These are phyloP conservation scores for Venturia aucupariae DNA, from an alignment of 2,329 filamentous ascomycete genomes.

Conservation along the genomic window DNA sequence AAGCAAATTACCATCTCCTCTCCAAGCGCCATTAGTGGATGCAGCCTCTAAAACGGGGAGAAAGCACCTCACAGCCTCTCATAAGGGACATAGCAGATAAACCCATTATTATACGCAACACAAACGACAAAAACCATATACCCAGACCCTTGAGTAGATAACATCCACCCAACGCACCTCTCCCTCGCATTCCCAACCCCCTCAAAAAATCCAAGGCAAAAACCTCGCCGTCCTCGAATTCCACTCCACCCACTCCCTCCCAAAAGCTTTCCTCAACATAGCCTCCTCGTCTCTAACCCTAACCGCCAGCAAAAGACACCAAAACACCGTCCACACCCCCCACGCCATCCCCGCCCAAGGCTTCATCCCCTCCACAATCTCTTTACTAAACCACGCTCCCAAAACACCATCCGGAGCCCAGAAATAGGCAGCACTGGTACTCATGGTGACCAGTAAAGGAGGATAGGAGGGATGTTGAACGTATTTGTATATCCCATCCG, in stretches of 20 bases:
- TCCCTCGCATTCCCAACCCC: neutral
- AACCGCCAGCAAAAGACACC: conserved; percentile 24
- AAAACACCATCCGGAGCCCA: neutral
- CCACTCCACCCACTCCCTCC: conserved; percentile 41
- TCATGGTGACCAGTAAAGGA: conserved; percentile 27
- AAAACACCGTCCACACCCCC: conserved; percentile 1
- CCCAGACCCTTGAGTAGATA: too few relatives aligned
- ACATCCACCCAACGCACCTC: too few relatives aligned
- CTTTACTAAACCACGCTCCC: neutral
- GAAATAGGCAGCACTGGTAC: conserved; percentile 18
- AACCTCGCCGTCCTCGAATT: conserved; percentile 40
- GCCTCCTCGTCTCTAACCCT: conserved; percentile 39
- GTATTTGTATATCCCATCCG: conserved; percentile 39
- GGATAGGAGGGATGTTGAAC: conserved; percentile 48
- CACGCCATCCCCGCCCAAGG: neutral
- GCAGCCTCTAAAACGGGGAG: too few relatives aligned
- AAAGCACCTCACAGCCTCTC: too few relatives aligned
- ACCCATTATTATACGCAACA: too few relatives aligned
- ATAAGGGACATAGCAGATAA: too few relatives aligned
- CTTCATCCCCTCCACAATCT: neutral
- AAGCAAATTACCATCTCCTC: too few relatives aligned
- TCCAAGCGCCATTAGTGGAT: too few relatives aligned
- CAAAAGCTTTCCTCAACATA: conserved; percentile 42
- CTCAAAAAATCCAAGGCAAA: conserved; percentile 30
- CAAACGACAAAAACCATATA: too few relatives aligned